These are phyloP conservation scores for Actinomortierella ambigua DNA, from an alignment of 371 early-diverging fungal genomes.

Conservation along the genomic window DNA sequence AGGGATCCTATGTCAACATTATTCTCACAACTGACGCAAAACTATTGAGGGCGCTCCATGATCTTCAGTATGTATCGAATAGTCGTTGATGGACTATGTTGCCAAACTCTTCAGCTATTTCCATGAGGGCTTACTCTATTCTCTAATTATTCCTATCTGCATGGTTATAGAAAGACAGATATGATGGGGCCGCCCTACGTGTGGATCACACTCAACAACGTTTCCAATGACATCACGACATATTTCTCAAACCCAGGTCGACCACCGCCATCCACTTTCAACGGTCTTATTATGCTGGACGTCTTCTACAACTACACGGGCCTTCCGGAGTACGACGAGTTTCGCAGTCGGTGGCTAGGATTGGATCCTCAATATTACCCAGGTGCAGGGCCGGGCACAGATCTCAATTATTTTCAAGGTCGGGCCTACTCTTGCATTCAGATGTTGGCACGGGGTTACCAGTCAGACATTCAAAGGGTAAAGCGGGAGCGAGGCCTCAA, in stretches of 20 bases:
- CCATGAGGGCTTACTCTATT: no score
- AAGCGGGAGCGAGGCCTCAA: not conserved
- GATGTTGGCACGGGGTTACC: conserved; percentile 8
- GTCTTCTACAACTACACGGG: not conserved
- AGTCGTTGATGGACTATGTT: no score
- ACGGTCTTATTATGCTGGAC: conserved; percentile 11
- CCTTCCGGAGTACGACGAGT: not conserved
- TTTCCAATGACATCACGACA: conserved; percentile 1
- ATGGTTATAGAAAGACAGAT: not conserved
- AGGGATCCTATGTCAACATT: conserved; percentile 5
- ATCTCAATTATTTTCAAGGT: not conserved
- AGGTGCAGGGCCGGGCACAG: conserved; percentile 4
- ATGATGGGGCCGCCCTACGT: conserved; percentile 9
- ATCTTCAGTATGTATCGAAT: conserved; percentile 13
- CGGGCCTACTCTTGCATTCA: conserved; percentile 6
- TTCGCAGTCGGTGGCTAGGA: conserved; percentile 4
- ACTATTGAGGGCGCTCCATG: not conserved
- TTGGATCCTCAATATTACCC: conserved; percentile 7
- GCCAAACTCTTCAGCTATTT: no score
- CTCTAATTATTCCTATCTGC: no score
- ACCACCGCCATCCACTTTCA: not conserved
- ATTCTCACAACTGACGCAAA: conserved; percentile 1
- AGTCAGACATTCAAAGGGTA: conserved; percentile 5
- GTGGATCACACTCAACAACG: conserved; percentile 11
- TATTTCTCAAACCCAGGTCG: conserved; percentile 2